Evolutionary conservation across 129 eudicot species (phyloP).

Genomic region (Flaveria brownii): DNA sequence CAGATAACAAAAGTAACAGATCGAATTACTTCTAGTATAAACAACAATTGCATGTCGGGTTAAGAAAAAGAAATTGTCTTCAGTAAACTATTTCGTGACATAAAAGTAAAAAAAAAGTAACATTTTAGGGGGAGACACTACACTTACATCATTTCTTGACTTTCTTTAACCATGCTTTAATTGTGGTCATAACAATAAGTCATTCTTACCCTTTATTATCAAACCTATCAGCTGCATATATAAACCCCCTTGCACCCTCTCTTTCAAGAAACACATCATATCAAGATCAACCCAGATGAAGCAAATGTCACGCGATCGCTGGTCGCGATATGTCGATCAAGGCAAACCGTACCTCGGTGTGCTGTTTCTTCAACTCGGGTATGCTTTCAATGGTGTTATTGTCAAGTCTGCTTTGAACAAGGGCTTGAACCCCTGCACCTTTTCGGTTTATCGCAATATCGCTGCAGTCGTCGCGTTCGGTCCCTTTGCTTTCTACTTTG

Average conservation of each 20-base stretch:
- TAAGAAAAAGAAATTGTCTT: constrained; percentile 34
- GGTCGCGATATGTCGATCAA: constrained; percentile 16
- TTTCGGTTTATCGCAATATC: constrained; percentile 68
- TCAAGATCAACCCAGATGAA: constrained; percentile 13
- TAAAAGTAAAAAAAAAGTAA: constrained; percentile 33
- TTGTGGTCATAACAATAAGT: too few species aligned
- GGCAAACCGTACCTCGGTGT: constrained; percentile 61
- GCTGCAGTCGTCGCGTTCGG: constrained; percentile 58
- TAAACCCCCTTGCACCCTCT: constrained; percentile 15
- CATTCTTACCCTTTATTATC: too few species aligned
- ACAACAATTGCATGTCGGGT: constrained; percentile 32
- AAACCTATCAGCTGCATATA: neutral
- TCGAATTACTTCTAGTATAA: constrained; percentile 3
- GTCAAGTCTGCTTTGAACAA: constrained; percentile 66
- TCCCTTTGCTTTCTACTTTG: constrained; percentile 67
- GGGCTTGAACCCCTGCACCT: constrained; percentile 71
- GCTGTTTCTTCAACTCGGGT: constrained; percentile 61
- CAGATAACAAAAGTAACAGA: constrained; percentile 29
- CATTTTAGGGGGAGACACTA: constrained; percentile 26
- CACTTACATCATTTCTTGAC: constrained; percentile 21
- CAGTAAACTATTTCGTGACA: constrained; percentile 24
- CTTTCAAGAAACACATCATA: constrained; percentile 21
- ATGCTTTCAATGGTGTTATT: constrained; percentile 59
- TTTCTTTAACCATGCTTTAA: constrained; percentile 27
- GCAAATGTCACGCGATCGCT: constrained; percentile 31